Evolutionary conservation across 176 grass and related monocot genomes (phyloP).

Genomic region (Bolboschoenus planiculmis): DNA sequence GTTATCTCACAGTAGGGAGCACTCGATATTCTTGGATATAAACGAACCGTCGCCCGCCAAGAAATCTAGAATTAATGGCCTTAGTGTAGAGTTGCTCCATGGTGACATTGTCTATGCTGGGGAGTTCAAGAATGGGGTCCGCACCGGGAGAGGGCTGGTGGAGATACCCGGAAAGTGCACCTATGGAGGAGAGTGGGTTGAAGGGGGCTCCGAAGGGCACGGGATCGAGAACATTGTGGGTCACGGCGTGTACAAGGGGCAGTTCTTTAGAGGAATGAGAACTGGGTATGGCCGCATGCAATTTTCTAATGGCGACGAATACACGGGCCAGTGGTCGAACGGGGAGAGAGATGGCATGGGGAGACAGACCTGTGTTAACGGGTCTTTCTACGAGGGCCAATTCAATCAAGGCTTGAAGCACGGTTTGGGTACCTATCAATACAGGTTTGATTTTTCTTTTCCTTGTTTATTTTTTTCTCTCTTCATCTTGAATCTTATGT

Average conservation of each 20-base stretch:
- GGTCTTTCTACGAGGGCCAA: conserved; percentile 54
- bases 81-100: conserved; percentile 53
- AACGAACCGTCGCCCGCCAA: conserved; percentile 26
- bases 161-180: conserved; percentile 39
- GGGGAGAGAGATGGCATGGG: conserved; percentile 58
- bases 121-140: conserved; percentile 56
- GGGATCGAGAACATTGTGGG: conserved; percentile 56
- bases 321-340: conserved; percentile 52
- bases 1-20: neutral
- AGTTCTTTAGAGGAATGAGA: conserved; percentile 46
- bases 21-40: conserved; percentile 52
- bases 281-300: conserved; percentile 52
- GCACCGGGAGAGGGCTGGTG: conserved; percentile 55
- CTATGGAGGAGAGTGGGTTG: conserved; percentile 76
- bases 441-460: conserved; percentile 53
- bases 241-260: conserved; percentile 48
- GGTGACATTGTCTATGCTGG: conserved; percentile 70
- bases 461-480: neutral
- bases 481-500: conserved; percentile 6
- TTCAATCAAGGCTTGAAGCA: conserved; percentile 65
- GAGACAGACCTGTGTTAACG: conserved; percentile 40
- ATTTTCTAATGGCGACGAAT: conserved; percentile 57
- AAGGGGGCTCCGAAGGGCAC: conserved; percentile 57
- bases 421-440: conserved; percentile 49
- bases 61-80: neutral